These are phyloP conservation scores for Globisporangium perplexum DNA, from an alignment of 352 stramenopile species.

Conservation along the genomic window DNA sequence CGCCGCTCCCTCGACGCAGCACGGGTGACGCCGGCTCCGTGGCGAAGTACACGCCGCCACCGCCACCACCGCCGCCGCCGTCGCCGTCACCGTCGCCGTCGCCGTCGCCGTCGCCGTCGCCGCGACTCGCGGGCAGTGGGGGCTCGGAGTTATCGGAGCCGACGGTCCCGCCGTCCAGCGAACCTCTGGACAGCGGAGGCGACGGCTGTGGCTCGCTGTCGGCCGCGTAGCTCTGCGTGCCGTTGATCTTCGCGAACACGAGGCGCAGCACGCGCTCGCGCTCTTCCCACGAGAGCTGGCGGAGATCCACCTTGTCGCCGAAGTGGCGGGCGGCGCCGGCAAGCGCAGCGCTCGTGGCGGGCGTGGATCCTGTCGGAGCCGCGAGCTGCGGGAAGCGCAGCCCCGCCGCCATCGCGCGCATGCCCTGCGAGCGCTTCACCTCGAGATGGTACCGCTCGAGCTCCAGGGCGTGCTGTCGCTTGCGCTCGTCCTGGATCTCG, in stretches of 20 bases:
- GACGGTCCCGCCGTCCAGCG: neutral
- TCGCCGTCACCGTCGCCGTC: too few species aligned
- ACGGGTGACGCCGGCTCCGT: conserved; percentile 27
- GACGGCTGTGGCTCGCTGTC: neutral
- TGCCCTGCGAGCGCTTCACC: conserved; percentile 33
- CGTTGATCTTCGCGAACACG: conserved; percentile 94
- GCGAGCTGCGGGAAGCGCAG: conserved; percentile 48
- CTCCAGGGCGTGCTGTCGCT: conserved; percentile 35
- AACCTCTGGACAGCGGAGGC: conserved; percentile 3
- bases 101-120: too few species aligned
- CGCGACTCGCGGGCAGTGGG: conserved; percentile 1
- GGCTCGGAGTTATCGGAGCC: neutral
- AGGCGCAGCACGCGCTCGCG: conserved; percentile 89
- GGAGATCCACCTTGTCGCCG: conserved; percentile 82
- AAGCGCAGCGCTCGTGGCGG: neutral
- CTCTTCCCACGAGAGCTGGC: conserved; percentile 87
- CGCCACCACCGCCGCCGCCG: too few species aligned
- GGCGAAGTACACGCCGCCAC: conserved; percentile 45
- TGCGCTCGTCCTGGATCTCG: conserved; percentile 56
- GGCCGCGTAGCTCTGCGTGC: conserved; percentile 41
- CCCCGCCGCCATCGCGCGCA: conserved; percentile 13
- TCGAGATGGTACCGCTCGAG: conserved; percentile 51
- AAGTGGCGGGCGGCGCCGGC: conserved; percentile 18
- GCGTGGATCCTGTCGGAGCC: conserved; percentile 11
- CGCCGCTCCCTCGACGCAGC: conserved; percentile 1